Percentiles rank a stretch among this genome's conserved stretches.
Evolutionary conservation across 2,329 filamentous ascomycete species (phyloP).

Genomic region (Zelopaecilomyces penicillatus): DNA sequence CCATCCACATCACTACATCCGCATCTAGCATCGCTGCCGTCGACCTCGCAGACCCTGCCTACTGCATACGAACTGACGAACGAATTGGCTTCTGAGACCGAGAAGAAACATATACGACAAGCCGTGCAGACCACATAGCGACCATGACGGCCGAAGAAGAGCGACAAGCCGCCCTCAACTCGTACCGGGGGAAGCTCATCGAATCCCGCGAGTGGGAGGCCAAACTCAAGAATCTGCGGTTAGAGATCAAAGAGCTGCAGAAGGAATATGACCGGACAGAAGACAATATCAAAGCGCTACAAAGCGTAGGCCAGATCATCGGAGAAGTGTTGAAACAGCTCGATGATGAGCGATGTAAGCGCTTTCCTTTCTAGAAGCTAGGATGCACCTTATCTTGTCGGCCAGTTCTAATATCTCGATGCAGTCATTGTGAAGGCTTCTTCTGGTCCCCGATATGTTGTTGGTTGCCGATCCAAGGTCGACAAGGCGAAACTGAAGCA

Average conservation of each 20-base stretch:
- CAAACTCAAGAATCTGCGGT: conserved; percentile 85
- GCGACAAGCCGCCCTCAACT: conserved; percentile 62
- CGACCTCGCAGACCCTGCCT: background rate
- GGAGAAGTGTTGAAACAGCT: conserved; percentile 98
- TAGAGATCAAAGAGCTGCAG: conserved; percentile 93
- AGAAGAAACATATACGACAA: background rate
- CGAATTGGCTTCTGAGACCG: background rate
- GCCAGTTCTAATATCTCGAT: conserved; percentile 14
- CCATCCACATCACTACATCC: conserved; percentile 16
- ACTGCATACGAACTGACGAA: background rate
- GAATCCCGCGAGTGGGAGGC: conserved; percentile 98
- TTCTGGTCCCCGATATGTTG: conserved; percentile 92
- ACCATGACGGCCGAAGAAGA: conserved; percentile 48
- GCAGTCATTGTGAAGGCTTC: conserved; percentile 97
- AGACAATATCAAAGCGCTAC: conserved; percentile 98
- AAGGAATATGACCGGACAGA: conserved; percentile 95
- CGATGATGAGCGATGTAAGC: conserved; percentile 93
- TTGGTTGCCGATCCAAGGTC: conserved; percentile 96
- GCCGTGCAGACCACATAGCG: conserved; percentile 2
- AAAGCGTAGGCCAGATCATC: conserved; percentile 98
- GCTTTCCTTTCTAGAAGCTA: conserved; percentile 3
- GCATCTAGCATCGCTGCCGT: conserved; percentile 1
- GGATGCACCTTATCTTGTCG: conserved; percentile 1
- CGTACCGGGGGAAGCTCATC: conserved; percentile 73
- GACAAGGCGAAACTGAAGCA: conserved; percentile 97